Evolutionary conservation across 495 filamentous ascomycete genomes (phyloP).

Genomic region (Aspergillus egyptiacus): DNA sequence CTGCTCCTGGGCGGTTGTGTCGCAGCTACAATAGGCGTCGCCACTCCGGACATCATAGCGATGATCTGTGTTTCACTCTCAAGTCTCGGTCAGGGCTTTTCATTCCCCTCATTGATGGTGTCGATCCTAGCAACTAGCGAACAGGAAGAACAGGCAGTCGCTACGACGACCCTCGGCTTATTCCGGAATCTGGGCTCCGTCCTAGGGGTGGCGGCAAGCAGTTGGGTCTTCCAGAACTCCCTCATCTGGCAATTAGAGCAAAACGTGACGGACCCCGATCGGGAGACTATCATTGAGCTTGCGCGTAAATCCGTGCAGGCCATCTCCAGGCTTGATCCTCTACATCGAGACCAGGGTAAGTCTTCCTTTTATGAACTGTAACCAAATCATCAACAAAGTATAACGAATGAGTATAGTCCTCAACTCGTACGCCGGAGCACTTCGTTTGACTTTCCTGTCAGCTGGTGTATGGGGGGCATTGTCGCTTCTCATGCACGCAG

Average conservation of each 20-base stretch:
- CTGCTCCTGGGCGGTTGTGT: slow-evolving; percentile 51
- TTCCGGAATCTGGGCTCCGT: slow-evolving; percentile 65
- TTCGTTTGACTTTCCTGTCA: slow-evolving; percentile 49
- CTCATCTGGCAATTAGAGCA: slow-evolving; percentile 52
- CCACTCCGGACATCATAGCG: slow-evolving; percentile 53
- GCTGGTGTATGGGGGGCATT: slow-evolving; percentile 45
- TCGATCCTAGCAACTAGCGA: slow-evolving; percentile 60
- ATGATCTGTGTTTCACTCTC: slow-evolving; percentile 56
- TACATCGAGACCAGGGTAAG: slow-evolving; percentile 49
- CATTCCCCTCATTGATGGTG: slow-evolving; percentile 58
- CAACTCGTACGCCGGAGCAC: slow-evolving; percentile 51
- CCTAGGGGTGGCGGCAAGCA: slow-evolving; percentile 63
- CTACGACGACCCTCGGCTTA: slow-evolving; percentile 62
- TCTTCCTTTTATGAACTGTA: neutral
- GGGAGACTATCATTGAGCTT: slow-evolving; percentile 43
- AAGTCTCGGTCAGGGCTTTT: slow-evolving; percentile 60
- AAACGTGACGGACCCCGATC: slow-evolving; percentile 50
- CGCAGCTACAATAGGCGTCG: slow-evolving; percentile 46
- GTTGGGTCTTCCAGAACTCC: slow-evolving; percentile 69
- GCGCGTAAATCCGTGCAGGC: slow-evolving; percentile 51
- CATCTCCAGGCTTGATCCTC: slow-evolving; percentile 42
- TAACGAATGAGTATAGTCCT: slow-evolving; percentile 46
- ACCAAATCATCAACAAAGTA: neutral
- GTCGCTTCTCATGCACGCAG: slow-evolving; percentile 44
- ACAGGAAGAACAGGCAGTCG: slow-evolving; percentile 68